phyloP scores from a whole-genome alignment of 306 rosid species.

The Cyamopsis tetragonoloba region DNA sequence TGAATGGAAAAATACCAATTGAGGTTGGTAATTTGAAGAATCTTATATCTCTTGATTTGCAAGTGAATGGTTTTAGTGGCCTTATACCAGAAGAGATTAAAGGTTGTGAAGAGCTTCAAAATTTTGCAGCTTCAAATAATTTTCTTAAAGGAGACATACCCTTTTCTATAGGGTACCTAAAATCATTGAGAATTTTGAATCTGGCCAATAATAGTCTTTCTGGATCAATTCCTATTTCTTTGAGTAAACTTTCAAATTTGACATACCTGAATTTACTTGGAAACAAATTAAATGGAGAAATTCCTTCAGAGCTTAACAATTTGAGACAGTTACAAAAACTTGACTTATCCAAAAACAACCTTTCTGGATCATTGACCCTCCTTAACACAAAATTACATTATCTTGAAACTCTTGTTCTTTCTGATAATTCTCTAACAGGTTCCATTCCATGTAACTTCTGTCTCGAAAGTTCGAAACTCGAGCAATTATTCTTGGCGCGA shows the following conservation, averaged over 20 bases:
- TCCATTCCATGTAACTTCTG: slow-evolving; percentile 61
- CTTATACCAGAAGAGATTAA: slow-evolving; percentile 53
- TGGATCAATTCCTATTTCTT: slow-evolving; percentile 56
- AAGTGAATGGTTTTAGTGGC: slow-evolving; percentile 55
- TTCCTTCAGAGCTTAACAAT: slow-evolving; percentile 61
- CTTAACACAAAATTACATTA: slow-evolving; percentile 29
- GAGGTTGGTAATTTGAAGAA: slow-evolving; percentile 66
- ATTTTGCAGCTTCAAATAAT: slow-evolving; percentile 73
- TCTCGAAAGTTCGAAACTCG: slow-evolving; percentile 41
- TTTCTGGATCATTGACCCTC: slow-evolving; percentile 54
- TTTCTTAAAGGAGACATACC: slow-evolving; percentile 61
- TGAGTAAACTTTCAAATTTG: slow-evolving; percentile 47
- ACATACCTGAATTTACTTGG: slow-evolving; percentile 68
- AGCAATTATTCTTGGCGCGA: slow-evolving; percentile 54
- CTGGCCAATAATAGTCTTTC: slow-evolving; percentile 74
- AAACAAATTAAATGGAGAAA: slow-evolving; percentile 52
- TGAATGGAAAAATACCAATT: slow-evolving; percentile 68
- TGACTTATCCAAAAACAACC: slow-evolving; percentile 69
- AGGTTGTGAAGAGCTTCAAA: slow-evolving; percentile 52
- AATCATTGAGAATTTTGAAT: slow-evolving; percentile 54
- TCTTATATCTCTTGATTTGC: slow-evolving; percentile 61
- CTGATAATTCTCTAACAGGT: slow-evolving; percentile 65
- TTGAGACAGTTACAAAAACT: slow-evolving; percentile 52
- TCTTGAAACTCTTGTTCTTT: slow-evolving; percentile 56
- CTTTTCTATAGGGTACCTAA: slow-evolving; percentile 46